Percentiles rank a stretch among this genome's conserved stretches.
Evolutionary conservation across 202 grass and related monocot species (phyloP).

Genomic region (Eragrostis tef): DNA sequence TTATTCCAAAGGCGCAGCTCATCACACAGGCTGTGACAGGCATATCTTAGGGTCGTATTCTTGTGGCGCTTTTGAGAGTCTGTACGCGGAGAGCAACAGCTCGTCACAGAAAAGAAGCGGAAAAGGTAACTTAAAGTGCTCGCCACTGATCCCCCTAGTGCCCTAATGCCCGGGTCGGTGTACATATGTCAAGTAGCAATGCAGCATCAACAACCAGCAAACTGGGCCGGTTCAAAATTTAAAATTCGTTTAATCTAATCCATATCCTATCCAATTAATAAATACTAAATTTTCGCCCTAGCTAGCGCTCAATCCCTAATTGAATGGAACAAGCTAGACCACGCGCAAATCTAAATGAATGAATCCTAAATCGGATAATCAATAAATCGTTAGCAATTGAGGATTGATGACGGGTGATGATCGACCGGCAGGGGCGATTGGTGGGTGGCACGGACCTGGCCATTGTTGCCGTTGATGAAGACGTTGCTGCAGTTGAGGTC

Average conservation of each 20-base stretch:
- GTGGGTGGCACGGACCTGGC: slow-evolving; percentile 56
- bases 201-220: slow-evolving; percentile 23
- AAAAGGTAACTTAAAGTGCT: slow-evolving; percentile 32
- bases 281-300: neutral
- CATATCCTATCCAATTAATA: neutral
- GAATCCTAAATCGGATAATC: neutral
- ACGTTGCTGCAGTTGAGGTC: slow-evolving; percentile 99
- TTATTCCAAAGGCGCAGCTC: slow-evolving; percentile 47
- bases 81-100: slow-evolving; percentile 31
- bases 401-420: neutral
- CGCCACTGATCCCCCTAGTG: slow-evolving; percentile 38
- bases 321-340: neutral
- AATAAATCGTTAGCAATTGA: neutral
- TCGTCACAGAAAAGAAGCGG: slow-evolving; percentile 48
- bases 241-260: neutral
- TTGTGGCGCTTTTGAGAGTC: slow-evolving; percentile 16
- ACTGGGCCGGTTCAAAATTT: neutral
- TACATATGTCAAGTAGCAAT: neutral
- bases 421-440: neutral
- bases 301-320: neutral
- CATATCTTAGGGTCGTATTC: slow-evolving; percentile 15
- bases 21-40: neutral
- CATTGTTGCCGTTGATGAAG: slow-evolving; percentile 99
- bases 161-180: slow-evolving; percentile 42
- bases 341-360: neutral